Evolutionary conservation across 805 yeast genomes (phyloP), one percentile per base, ranked within the genome.

Genomic region (Candida ipomoeae): DNA sequence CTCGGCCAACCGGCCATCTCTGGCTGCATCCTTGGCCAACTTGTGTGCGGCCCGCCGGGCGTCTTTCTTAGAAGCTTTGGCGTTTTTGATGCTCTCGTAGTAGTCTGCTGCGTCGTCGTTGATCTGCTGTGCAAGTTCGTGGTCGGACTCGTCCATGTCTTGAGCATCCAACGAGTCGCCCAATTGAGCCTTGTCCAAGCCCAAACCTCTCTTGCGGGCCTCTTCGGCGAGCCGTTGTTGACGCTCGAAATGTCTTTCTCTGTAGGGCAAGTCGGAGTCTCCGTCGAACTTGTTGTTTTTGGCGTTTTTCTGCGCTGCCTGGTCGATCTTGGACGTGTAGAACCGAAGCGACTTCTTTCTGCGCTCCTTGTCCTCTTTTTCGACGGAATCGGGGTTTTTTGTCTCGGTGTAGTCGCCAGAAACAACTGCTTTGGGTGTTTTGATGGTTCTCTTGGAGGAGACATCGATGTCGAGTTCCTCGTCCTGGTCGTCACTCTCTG

Each of bases 251-350:
- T 88, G 75, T 60, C 97, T 81, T 69, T 92, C 98, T 59, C 81
- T 83, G 68, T 94, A 92, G 15, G 98, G 97, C 52, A 92, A 71
- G 69, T 92, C 99, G 54, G 80, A 79, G 67, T 92, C 99, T 60
- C 98, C 99, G 41, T 81, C 75, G 54, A 73, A 79, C 57, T 71
- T 76, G 43, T 84, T 84, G 50, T 49, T 59, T 40, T 70, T 73
- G 53, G 80, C 79, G 43, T 49, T 44, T 66, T 85, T 85, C 58
- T 76, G 75, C 26, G 79, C 83, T 47, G 84, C 85, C 70, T 91
- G 96, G 66, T 90, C 97, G 67, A 94, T 91, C 69, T 92, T 91
- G 51, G 98, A 88, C 1, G 99, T 94, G 77, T 94, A 94, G 82
- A 94, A 94, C 53, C 98, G 84, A 61, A 94, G 80, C 2, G 96